Evolutionary conservation across 1,284 basidiomycete species (phyloP).

Genomic region (Ceratobasidium sp.): DNA sequence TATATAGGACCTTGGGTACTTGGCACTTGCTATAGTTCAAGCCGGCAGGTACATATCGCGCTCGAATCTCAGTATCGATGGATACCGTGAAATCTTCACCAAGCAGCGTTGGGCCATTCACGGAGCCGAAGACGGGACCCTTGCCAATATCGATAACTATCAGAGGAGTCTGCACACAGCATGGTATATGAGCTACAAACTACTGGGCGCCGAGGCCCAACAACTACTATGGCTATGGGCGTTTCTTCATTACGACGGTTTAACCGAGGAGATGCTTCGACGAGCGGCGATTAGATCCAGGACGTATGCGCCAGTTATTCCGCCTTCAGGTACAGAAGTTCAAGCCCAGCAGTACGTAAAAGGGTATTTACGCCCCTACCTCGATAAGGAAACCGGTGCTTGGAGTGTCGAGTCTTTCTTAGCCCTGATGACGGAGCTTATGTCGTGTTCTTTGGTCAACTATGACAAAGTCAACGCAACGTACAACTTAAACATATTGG

Average conservation of each 20-base stretch:
- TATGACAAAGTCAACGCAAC: neutral
- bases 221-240: constrained; percentile 5
- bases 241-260: neutral
- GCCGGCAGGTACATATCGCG: constrained; percentile 22
- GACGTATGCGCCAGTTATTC: neutral
- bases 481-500: neutral
- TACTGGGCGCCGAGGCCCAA: neutral
- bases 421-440: neutral
- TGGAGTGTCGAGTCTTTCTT: constrained; percentile 3
- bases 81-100: neutral
- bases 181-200: constrained; percentile 16
- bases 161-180: constrained; percentile 10
- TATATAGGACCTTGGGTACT: constrained; percentile 18
- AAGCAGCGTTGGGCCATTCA: neutral
- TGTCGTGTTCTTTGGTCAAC: neutral
- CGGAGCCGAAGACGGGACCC: too few species aligned
- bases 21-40: constrained; percentile 36
- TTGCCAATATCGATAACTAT: constrained; percentile 11
- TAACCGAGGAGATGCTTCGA: neutral
- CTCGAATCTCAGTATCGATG: neutral
- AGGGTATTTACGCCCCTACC: neutral
- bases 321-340: neutral
- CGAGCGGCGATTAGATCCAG: neutral
- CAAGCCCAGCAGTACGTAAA: neutral
- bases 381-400: neutral